A percentile compares a stretch with the other conserved stretches of the same genome.
Conservation (phyloP, 805 yeast genomes). For the Saccharomycopsis guyanensis region DNA sequence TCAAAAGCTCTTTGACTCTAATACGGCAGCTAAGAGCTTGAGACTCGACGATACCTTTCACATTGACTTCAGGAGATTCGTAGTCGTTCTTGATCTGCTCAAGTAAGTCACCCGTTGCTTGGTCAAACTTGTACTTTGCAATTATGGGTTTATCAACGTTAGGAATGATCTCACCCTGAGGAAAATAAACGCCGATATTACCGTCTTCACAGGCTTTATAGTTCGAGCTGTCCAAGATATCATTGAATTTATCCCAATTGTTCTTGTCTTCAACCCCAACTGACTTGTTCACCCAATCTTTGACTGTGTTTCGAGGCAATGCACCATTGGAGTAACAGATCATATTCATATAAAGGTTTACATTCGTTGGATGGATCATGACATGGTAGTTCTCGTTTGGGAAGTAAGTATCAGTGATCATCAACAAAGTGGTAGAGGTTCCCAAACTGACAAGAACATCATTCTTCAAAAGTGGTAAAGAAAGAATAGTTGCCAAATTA, state of each 20-base stretch:
- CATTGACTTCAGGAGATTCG: constrained; percentile 58
- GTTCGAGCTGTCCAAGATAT: constrained; percentile 34
- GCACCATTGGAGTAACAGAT: constrained; percentile 90
- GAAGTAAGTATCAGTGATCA: constrained; percentile 68
- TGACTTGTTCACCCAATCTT: constrained; percentile 52
- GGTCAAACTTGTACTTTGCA: constrained; percentile 46
- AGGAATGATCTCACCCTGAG: constrained; percentile 87
- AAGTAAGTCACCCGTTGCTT: constrained; percentile 24
- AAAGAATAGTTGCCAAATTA: constrained; percentile 78
- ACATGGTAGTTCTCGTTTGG: constrained; percentile 81
- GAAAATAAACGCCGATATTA: constrained; percentile 74
- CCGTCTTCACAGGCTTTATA: constrained; percentile 28
- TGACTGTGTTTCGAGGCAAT: constrained; percentile 69
- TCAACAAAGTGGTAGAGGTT: constrained; percentile 82
- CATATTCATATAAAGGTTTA: constrained; percentile 84
- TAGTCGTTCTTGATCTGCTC: constrained; percentile 27
- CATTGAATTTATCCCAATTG: constrained; percentile 58
- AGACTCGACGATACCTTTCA: constrained; percentile 69
- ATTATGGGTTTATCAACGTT: constrained; percentile 38
- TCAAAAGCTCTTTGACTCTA: constrained; percentile 71
- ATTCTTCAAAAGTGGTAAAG: constrained; percentile 67
- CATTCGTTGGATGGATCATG: constrained; percentile 79
- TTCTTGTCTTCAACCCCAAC: constrained; percentile 28
- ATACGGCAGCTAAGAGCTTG: constrained; percentile 82
- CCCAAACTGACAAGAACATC: constrained; percentile 81